A percentile compares a stretch with the other conserved stretches of the same genome.
phyloP scores from a whole-genome alignment of 2,329 filamentous ascomycete genomes.

The Aspergillus floridensis region DNA sequence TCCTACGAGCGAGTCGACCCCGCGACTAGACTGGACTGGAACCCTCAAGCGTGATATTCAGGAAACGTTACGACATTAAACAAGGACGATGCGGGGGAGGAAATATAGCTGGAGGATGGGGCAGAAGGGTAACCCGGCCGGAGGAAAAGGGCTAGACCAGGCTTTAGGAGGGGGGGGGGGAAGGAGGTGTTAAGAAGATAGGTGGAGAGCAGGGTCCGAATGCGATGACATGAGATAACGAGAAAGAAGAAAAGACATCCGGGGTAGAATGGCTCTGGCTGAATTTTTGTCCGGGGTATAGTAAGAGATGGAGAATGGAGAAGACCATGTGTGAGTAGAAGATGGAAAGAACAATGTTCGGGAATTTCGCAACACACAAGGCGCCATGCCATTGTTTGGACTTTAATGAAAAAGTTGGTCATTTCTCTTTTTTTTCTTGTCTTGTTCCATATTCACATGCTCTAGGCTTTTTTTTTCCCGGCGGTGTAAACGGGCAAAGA shows the following conservation, averaged over 20 bases:
- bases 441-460: slow-evolving; percentile 7
- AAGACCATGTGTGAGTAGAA: neutral
- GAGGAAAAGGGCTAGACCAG: neutral
- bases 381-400: slow-evolving; percentile 29
- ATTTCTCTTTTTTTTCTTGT: slow-evolving; percentile 17
- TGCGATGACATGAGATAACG: neutral
- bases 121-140: neutral
- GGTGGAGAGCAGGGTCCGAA: too few species aligned
- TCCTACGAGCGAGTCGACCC: neutral
- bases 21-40: neutral
- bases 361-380: slow-evolving; percentile 26
- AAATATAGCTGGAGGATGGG: neutral
- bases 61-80: slow-evolving; percentile 8
- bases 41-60: slow-evolving; percentile 6
- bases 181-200: neutral
- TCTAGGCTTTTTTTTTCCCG: neutral
- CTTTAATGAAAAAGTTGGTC: slow-evolving; percentile 20
- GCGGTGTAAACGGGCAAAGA: slow-evolving; percentile 6
- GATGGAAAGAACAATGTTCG: neutral
- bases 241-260: neutral
- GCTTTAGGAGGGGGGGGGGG: neutral
- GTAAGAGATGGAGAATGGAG: neutral
- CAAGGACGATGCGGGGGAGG: neutral
- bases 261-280: neutral
- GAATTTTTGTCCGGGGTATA: neutral